Base-by-base conservation (phyloP, 768 basidiomycete species). In the Leccinum fibrillosum region DNA sequence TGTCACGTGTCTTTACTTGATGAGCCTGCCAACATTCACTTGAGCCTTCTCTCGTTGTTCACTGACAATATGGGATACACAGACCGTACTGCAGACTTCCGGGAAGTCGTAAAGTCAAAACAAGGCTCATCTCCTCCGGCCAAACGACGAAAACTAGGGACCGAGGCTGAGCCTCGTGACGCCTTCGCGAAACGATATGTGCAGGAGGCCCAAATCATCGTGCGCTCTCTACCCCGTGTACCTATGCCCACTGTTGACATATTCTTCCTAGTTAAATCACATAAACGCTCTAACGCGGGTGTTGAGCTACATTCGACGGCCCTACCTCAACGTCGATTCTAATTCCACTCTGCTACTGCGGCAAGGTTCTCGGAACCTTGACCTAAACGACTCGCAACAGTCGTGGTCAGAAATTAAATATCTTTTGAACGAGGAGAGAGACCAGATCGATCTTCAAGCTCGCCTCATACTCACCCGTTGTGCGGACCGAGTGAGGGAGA, bases 401-500 rank as follows among this genome's bases (percentile, higher is more conserved):
- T 76, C 78, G 48, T 91, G 88, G 89, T 72, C 79, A 17, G 81
- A 81, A 53, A 77, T 92, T 53, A 84, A 82, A 60, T 77, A 87
- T 66, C 81, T 99, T 6, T 85, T 86, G 9, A 94, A 98, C 68
- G 86, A 92, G 61, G 95, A 99, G 72, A 81, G 95, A 60, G 95
- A 98, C 74, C 93, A 97, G 75, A 91, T 99, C 54, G 97, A 99
- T 79, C 76, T 94, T 59, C 90, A 96, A 69, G 89, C 92, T 32
- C 87, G 90, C 63, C 82, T 93, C 65, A 88, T 97, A 55, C 78
- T 98, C 51, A 82, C 86, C 52, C 83, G 88, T 54, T 97, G 94
- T 75, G 85, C 92, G 32, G 90, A 95, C 62, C 79, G 91, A 64
- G 89, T 98, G 8, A 88, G 86, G 64, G 85, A 89, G 71, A 85